Evolutionary conservation across 352 stramenopile genomes (phyloP), one percentile per base, ranked within the genome.

Genomic region (Pythium pectinolyticum): DNA sequence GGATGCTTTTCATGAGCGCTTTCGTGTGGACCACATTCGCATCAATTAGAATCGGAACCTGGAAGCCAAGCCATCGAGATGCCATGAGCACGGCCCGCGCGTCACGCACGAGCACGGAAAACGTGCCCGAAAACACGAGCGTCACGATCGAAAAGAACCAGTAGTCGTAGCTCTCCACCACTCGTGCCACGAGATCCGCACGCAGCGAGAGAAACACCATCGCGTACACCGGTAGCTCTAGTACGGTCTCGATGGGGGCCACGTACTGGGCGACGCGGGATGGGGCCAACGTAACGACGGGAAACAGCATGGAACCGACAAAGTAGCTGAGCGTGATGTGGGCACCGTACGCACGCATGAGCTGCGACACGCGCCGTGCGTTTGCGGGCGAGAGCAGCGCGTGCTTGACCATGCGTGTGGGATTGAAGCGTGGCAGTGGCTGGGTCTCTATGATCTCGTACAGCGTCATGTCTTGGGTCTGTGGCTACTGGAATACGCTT

Each of bases 111-210:
- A 70, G 17, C 1, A 67, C 12, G 14, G 22, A 46, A n/a, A 75
- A 48, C 5, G 66, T 25, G 15, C 59, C 32, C 1, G 50, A 41
- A 5, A 57, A 70, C 19, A 50, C 15, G 14, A 59, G 47, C n/a
- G 67, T 73, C 12, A 60, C 58, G 19, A 34, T 17, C 14, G 49
- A 59, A 52, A 73, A 69, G 56, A 75, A 69, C 64, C 64, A 75
- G 12, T 65, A 65, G 48, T 75, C 69, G 56, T 75, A 67, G 15
- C 57, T 59, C n/a, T 19, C 14, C 0, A 48, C 6, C 4, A 73
- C 28, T 19, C 64, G 40, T 8, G 19, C n/a, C 12, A 73, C 27
- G 24, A 70, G 60, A 12, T 70, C 69, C 24, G 43, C 32, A 8
- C 67, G 67, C 0, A 74, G 63, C n/a, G 54, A 11, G 27, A 61